Base-by-base conservation (phyloP, 176 grass and related monocot genomes). In the Phoenix roebelenii region DNA sequence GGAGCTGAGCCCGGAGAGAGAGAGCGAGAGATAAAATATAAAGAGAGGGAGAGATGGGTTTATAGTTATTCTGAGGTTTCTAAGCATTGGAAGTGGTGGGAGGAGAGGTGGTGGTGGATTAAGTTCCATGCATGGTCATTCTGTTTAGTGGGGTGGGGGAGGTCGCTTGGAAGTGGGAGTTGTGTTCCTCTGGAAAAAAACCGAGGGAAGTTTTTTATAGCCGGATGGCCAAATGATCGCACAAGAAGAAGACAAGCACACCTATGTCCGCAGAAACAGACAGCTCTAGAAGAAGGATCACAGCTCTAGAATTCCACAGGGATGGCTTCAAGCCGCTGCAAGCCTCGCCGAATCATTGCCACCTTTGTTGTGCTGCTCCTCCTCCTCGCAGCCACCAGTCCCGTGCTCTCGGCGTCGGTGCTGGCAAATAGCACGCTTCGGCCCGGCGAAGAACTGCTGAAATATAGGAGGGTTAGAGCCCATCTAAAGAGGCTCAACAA, bases 251-350 rank as follows among this genome's bases (percentile, higher is more conserved):
- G 65, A 68, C 65, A 68, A 68, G 28, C 65, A 68, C 52, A 16
- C 52, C 18, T 1, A 68, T 48, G 65, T 22, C 65, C 52, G 0
- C 65, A 20, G 65, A 67, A 22, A 67, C 51, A 20, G 65, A 67
- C 65, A 55, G 26, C 52, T 67, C 26, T 55, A 67, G 65, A 67
- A 67, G 65, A 44, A 66, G 23, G 52, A 67, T 55, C 51, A 10
- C 65, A 35, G 65, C 65, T 55, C 74, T 3, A 70, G 69, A 44
- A 67, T 65, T 19, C 65, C 65, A 3, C 19, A 49, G 20, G 55
- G 25, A 93, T 93, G 89, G 89, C 83, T 73, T 74, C 70, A 59
- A 79, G 80, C 63, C 88, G 77, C 82, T 56, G 63, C 87, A 26
- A 54, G 16, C 5, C 12, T 52, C 15, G 16, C 15, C 50, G 25